Percentiles rank a stretch among this genome's conserved stretches.
These are phyloP conservation scores for Starmerella tilneyi DNA, from an alignment of 805 yeast species.

Conservation along the genomic window DNA sequence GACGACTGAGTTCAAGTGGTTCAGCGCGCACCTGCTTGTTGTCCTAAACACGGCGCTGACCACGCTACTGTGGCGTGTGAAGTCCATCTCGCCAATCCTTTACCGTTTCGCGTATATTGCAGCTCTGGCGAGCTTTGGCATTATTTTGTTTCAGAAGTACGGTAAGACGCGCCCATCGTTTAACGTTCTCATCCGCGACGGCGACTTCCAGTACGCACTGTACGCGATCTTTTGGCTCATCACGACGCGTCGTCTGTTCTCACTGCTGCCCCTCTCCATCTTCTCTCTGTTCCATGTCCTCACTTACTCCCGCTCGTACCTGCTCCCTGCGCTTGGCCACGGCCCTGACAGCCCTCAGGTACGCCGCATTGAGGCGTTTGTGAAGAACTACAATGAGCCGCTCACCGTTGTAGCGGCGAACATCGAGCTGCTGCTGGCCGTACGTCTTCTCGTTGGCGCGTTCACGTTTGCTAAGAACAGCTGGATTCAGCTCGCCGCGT, in stretches of 20 bases:
- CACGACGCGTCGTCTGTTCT: constrained; percentile 49
- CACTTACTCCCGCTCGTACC: constrained; percentile 52
- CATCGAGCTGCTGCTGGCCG: constrained; percentile 41
- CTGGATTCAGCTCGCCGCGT: constrained; percentile 42
- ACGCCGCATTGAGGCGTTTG: constrained; percentile 37
- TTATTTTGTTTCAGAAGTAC: constrained; percentile 57
- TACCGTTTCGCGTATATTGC: constrained; percentile 55
- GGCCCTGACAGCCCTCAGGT: constrained; percentile 26
- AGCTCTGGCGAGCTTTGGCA: constrained; percentile 61
- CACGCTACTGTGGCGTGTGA: constrained; percentile 18
- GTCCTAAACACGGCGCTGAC: constrained; percentile 18
- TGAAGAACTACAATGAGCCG: constrained; percentile 46
- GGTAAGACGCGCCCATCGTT: constrained; percentile 22
- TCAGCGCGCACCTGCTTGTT: constrained; percentile 22
- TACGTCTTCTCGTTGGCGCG: constrained; percentile 35
- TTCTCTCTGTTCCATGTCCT: constrained; percentile 76
- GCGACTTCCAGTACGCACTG: constrained; percentile 61
- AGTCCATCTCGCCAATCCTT: constrained; percentile 36
- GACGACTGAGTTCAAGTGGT: constrained; percentile 29
- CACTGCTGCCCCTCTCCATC: constrained; percentile 62
- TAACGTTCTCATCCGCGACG: constrained; percentile 38
- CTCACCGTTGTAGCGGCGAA: constrained; percentile 52
- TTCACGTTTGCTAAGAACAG: constrained; percentile 54
- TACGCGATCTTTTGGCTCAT: constrained; percentile 47
- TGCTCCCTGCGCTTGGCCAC: constrained; percentile 53